Percentiles rank a stretch among this genome's conserved stretches.
These are phyloP conservation scores for Spathaspora sp. DNA, from an alignment of 1,139 yeast species.

Conservation along the genomic window DNA sequence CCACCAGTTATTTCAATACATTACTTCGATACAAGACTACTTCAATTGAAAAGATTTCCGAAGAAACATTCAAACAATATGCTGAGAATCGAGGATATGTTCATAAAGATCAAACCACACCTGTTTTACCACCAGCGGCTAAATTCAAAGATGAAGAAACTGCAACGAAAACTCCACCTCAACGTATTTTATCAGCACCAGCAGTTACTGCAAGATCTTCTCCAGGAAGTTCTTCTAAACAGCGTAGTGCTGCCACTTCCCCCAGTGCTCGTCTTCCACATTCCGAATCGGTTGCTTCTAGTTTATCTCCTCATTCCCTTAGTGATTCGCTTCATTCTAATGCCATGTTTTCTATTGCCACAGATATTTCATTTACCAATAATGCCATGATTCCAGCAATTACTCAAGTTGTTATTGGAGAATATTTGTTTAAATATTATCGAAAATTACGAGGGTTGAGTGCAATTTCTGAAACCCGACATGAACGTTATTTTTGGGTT, in stretches of 20 bases:
- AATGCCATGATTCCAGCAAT: conserved; percentile 81
- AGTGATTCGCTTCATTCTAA: conserved; percentile 29
- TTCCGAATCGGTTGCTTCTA: conserved; percentile 31
- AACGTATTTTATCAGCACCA: conserved; percentile 8
- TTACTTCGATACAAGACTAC: conserved; percentile 45
- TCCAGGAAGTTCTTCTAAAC: neutral
- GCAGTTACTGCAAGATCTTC: conserved; percentile 10
- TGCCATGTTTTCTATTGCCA: conserved; percentile 56
- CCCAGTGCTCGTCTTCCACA: conserved; percentile 14
- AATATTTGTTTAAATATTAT: conserved; percentile 82
- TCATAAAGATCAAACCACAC: conserved; percentile 23
- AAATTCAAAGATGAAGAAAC: conserved; percentile 5
- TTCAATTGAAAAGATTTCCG: conserved; percentile 45
- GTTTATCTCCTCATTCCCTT: conserved; percentile 32
- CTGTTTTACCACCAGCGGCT: conserved; percentile 13
- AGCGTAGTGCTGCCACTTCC: conserved; percentile 2
- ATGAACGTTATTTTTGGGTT: conserved; percentile 93
- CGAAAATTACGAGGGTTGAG: conserved; percentile 74
- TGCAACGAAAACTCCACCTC: conserved; percentile 5
- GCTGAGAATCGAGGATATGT: conserved; percentile 51
- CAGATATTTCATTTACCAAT: conserved; percentile 70
- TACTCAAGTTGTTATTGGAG: conserved; percentile 82
- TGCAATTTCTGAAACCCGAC: conserved; percentile 76
- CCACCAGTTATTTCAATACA: conserved; percentile 62
- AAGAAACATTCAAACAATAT: conserved; percentile 44